Base-by-base conservation (phyloP, 371 early-diverging fungal species). In the Mortierella sp. region DNA sequence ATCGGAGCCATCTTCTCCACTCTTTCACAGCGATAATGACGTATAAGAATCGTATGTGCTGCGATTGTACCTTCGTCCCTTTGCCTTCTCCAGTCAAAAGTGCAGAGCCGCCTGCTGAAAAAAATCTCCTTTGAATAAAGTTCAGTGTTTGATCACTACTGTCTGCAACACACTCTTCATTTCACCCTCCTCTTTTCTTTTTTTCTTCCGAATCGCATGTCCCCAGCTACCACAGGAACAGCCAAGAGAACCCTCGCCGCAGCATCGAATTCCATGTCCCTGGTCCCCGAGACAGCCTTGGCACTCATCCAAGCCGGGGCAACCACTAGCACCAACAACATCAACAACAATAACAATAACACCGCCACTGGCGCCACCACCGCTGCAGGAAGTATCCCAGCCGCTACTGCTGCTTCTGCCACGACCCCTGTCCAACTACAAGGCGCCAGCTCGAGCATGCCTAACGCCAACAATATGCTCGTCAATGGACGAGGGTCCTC, bases 391-490 rank as follows among this genome's bases (percentile, higher is more conserved):
- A 40, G 43, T 21, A 61, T 37, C 31, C 16, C 59, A 59, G 16
- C 19, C 31, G 43, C 81, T 2, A 3, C 73, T 2, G 1, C 19
- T 34, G 16, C 64, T 44, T 43, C 69, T 9, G 16, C 74, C 48
- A 6, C 50, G 24, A 40, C 53, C 24, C 26, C 81, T 3, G 9
- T 59, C 0, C 76, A 75, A 21, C 40, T 16, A 13, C 82, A 82
- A 5, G 79, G 79, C 53, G 40, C 74, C 10, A 61, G 53, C 13
- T 21, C 59, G 26, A 69, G 46, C 19, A 70, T 75, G 73, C 73
- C 82, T 31, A 75, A 78, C 37, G 78, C 75, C 50, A 78, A 75
- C 55, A 82, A 82, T 59, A 82, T 82, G 82, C 75, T 82, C 28
- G 70, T 82, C 69, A 82, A 53, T 28, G 82, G 82, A 13, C 43